These are phyloP conservation scores for Populus hybrid DNA, from an alignment of 441 rosid species.

Conservation along the genomic window DNA sequence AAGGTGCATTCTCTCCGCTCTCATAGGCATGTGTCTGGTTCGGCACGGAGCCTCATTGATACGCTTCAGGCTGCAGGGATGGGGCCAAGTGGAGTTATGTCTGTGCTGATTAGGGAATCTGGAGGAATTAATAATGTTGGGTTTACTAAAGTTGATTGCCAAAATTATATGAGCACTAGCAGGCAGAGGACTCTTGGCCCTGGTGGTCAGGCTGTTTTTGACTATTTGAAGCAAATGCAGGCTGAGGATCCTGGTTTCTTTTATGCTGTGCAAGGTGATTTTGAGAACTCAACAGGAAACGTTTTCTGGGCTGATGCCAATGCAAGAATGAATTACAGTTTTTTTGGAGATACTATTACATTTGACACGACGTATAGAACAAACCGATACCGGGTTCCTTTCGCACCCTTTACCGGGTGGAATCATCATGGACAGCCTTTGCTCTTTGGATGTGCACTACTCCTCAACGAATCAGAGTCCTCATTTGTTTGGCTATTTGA, in stretches of 20 bases:
- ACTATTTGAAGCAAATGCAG: slow-evolving; percentile 72
- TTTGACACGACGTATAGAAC: slow-evolving; percentile 73
- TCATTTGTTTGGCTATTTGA: slow-evolving; percentile 75
- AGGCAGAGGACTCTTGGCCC: slow-evolving; percentile 64
- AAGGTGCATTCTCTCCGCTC: slow-evolving; percentile 76
- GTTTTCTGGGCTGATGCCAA: slow-evolving; percentile 87
- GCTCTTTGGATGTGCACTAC: slow-evolving; percentile 75
- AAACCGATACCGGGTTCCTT: slow-evolving; percentile 64
- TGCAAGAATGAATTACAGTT: slow-evolving; percentile 50
- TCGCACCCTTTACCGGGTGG: slow-evolving; percentile 76
- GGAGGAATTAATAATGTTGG: slow-evolving; percentile 78
- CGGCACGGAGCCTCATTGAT: slow-evolving; percentile 65
- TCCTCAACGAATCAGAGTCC: slow-evolving; percentile 70
- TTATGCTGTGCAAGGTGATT: slow-evolving; percentile 63
- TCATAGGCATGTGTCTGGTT: slow-evolving; percentile 73
- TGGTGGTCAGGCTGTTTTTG: slow-evolving; percentile 61
- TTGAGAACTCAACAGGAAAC: slow-evolving; percentile 51
- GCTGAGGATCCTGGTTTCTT: slow-evolving; percentile 59
- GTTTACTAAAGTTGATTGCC: slow-evolving; percentile 74
- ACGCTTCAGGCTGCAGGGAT: slow-evolving; percentile 64
- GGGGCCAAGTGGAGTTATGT: slow-evolving; percentile 77
- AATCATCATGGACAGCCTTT: slow-evolving; percentile 86
- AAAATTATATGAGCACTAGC: slow-evolving; percentile 75
- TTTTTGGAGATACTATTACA: slow-evolving; percentile 72
- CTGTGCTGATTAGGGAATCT: slow-evolving; percentile 66